These are phyloP conservation scores for Euclidium syriacum DNA, from an alignment of 345 rosid genomes.

Conservation along the genomic window DNA sequence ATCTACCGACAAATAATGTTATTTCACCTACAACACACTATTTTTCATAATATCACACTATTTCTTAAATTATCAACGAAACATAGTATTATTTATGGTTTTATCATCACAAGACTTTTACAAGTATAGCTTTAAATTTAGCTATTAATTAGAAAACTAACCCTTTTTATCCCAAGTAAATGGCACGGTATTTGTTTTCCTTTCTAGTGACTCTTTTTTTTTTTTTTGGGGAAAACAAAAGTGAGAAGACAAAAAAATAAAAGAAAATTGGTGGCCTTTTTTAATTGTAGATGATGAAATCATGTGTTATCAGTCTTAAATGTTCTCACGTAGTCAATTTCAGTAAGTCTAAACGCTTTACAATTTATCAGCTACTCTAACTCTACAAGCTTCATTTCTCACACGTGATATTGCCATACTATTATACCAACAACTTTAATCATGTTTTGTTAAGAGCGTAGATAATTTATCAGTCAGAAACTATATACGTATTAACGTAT, in stretches of 20 bases:
- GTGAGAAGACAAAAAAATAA: neutral
- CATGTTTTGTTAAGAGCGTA: neutral
- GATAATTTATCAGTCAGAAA: neutral
- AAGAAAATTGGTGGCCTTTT: neutral
- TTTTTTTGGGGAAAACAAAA: neutral
- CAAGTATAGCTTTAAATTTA: no score
- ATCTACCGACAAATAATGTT: no score
- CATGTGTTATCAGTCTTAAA: neutral
- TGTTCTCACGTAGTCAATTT: neutral
- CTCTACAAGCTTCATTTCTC: neutral
- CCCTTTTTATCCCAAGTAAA: no score
- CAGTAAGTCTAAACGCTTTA: neutral
- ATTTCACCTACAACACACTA: no score
- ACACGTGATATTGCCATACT: conserved; percentile 3
- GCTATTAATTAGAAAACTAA: no score
- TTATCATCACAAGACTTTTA: no score
- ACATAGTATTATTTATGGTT: no score
- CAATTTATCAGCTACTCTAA: neutral
- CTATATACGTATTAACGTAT: neutral
- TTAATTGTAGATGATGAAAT: neutral
- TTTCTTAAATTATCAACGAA: no score
- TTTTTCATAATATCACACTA: no score
- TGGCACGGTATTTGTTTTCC: no score
- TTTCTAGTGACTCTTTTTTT: neutral
- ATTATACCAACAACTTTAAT: neutral